Evolutionary conservation across 164 flowering plant species (phyloP), one percentile per base, ranked within the genome.

Genomic region (Malania oleifera): DNA sequence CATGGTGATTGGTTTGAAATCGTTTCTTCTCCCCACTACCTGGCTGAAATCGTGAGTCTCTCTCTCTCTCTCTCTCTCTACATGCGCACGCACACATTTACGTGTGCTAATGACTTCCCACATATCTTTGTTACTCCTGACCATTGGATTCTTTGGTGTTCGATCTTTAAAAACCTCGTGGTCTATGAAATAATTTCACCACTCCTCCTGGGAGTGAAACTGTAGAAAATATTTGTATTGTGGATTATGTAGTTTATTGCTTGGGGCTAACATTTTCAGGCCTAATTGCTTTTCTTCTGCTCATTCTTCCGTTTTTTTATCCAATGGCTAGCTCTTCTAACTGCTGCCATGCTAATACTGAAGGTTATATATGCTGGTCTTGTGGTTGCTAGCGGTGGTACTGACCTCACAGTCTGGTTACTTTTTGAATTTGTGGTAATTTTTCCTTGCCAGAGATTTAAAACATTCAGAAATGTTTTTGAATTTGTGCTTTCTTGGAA

Each of bases 21-120:
- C 48, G 99, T 88, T 56, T 93, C 97, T 13, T 78, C 81, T 67
- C 92, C 99, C 18, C 97, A 93, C 73, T 93, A 90, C 60, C 71
- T 90, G 25, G 95, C 99, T 35, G 97, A 93, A 71, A 84, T 90
- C 34, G 99, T 90, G 79, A 75, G 38, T 55, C 58, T 45, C 63
- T 57, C 59, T 29, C 62, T 49, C 62, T 57, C 58, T 57, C 59
- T 60, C 44, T 26, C 9, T 39, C 57, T 31, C 9, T 31, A 31
- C 9, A 31, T 31, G n/a, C n/a, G n/a, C n/a, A n/a, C n/a, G n/a
- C n/a, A n/a, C n/a, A n/a, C n/a, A n/a, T n/a, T n/a, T n/a, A n/a
- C n/a, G n/a, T n/a, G n/a, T n/a, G n/a, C n/a, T n/a, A n/a, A n/a
- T n/a, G n/a, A n/a, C n/a, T n/a, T n/a, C n/a, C n/a, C n/a, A 31